Conservation (phyloP, 108 stramenopile genomes). For the Nannochloropsis gaditana region DNA sequence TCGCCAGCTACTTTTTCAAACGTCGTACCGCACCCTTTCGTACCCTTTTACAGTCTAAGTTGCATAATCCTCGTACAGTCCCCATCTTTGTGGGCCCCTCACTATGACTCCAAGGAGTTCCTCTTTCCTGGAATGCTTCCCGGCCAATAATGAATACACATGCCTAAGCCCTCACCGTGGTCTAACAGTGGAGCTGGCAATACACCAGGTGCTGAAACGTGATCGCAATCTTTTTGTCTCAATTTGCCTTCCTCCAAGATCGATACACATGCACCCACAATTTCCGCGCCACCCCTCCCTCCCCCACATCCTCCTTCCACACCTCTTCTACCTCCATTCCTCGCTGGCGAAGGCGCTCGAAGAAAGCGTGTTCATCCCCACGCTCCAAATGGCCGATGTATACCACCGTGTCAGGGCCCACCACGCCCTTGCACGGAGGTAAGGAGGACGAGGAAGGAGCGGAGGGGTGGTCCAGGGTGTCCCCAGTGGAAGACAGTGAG, state of each 20-base stretch:
- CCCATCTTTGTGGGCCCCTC: too few relatives aligned
- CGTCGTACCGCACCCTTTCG: too few relatives aligned
- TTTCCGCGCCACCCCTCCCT: constrained; percentile 4
- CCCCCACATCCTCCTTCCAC: background rate
- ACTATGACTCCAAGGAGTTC: too few relatives aligned
- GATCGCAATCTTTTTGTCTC: too few relatives aligned
- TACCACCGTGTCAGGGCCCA: background rate
- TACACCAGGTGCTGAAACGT: too few relatives aligned
- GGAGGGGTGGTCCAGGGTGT: background rate
- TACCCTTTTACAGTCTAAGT: too few relatives aligned
- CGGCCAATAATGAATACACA: too few relatives aligned
- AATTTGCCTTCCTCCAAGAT: background rate
- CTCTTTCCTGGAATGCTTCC: too few relatives aligned
- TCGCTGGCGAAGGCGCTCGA: background rate
- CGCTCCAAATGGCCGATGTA: background rate
- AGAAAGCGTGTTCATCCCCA: constrained; percentile 8
- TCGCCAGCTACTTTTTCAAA: too few relatives aligned
- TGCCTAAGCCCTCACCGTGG: too few relatives aligned
- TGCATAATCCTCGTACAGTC: too few relatives aligned
- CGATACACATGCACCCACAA: constrained; percentile 19
- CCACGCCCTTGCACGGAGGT: background rate
- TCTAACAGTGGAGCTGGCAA: too few relatives aligned
- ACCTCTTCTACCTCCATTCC: background rate
- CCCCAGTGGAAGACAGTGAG: background rate
- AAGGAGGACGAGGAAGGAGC: background rate